Evolutionary conservation across 2,329 filamentous ascomycete genomes (phyloP).

Genomic region (Aaosphaeria pasadenensis): DNA sequence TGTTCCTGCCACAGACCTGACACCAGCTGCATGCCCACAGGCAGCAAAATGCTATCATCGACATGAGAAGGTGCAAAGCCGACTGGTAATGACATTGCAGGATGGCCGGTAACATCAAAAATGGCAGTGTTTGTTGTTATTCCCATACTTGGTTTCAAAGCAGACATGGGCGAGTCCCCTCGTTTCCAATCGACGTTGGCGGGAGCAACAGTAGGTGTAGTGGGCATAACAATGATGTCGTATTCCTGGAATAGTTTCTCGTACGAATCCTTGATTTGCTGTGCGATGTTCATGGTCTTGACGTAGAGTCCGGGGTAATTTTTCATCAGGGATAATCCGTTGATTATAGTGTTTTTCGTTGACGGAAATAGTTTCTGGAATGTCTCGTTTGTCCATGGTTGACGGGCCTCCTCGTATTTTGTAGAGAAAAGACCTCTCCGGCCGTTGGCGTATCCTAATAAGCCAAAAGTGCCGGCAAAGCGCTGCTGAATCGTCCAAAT

Average conservation of each 20-base stretch:
- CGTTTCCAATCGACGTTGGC: neutral
- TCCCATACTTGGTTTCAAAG: constrained; percentile 34
- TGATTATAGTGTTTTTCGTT: constrained; percentile 56
- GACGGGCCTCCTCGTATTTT: neutral
- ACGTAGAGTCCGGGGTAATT: constrained; percentile 47
- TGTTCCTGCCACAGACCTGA: constrained; percentile 53
- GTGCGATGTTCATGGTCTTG: constrained; percentile 50
- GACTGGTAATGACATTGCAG: constrained; percentile 52
- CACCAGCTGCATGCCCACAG: constrained; percentile 56
- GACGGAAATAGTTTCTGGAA: constrained; percentile 7
- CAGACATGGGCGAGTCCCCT: neutral
- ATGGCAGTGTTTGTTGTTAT: constrained; percentile 55
- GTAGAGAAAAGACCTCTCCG: neutral
- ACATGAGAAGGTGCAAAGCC: constrained; percentile 37
- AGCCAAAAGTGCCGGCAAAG: neutral
- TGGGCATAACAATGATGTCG: constrained; percentile 50
- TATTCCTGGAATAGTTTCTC: constrained; percentile 40
- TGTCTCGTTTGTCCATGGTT: neutral
- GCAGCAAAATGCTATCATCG: constrained; percentile 37
- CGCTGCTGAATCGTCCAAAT: constrained; percentile 45
- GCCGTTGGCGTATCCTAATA: neutral
- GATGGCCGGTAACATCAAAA: constrained; percentile 58
- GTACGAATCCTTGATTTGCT: constrained; percentile 48
- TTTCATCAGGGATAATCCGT: constrained; percentile 48
- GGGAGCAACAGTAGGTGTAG: constrained; percentile 33